Conservation (phyloP, 2,329 filamentous ascomycete species). For the Xylariaceae sp. region DNA sequence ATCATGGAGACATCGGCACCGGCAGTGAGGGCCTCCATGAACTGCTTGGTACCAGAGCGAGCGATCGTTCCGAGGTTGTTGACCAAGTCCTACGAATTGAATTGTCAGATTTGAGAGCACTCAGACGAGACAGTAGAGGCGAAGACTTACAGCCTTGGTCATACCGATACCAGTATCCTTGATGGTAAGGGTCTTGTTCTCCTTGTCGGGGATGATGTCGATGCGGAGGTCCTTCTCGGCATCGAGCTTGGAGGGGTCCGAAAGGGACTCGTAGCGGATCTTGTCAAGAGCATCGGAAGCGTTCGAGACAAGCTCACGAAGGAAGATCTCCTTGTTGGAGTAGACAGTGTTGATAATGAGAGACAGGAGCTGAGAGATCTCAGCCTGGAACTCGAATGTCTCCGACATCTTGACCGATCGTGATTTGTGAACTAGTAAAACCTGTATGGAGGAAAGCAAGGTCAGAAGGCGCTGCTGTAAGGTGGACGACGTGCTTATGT, state of each 20-base stretch:
- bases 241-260: conserved; percentile 95
- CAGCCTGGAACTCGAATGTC: conserved; percentile 99
- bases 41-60: conserved; percentile 99
- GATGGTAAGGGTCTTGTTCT: conserved; percentile 95
- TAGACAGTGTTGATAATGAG: conserved; percentile 99
- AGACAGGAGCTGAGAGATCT: conserved; percentile 99
- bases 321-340: conserved; percentile 99
- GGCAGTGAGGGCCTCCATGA: conserved; percentile 98
- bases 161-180: conserved; percentile 98
- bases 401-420: conserved; percentile 63
- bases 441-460: conserved; percentile 7
- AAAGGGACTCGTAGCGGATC: conserved; percentile 97
- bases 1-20: conserved; percentile 99
- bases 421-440: neutral
- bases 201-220: conserved; percentile 98
- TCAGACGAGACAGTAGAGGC: neutral
- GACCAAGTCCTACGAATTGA: conserved; percentile 71
- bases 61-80: conserved; percentile 99
- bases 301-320: conserved; percentile 97
- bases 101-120: conserved; percentile 34
- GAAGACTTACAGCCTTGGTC: conserved; percentile 90
- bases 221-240: conserved; percentile 96
- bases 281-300: conserved; percentile 99
- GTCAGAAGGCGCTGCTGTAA: conserved; percentile 3
- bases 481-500: neutral